These are phyloP conservation scores for Hanseniaspora taiwanica DNA, from an alignment of 805 yeast genomes.

Conservation along the genomic window DNA sequence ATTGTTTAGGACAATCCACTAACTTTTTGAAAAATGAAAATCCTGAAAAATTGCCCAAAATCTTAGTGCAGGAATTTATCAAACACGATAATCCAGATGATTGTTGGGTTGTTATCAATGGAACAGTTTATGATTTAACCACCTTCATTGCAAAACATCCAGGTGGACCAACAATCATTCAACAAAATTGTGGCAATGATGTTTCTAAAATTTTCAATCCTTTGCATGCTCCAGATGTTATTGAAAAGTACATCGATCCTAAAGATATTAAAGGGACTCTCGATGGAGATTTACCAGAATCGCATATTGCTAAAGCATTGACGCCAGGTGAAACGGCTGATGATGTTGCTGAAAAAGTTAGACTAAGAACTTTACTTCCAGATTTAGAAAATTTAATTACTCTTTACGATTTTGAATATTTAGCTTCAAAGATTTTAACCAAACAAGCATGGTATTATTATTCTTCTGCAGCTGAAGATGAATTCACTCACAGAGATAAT, in stretches of 20 bases:
- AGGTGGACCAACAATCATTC: slow-evolving; percentile 59
- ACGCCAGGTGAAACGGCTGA: slow-evolving; percentile 24
- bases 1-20: background rate
- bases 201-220: slow-evolving; percentile 81
- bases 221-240: slow-evolving; percentile 79
- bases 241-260: slow-evolving; percentile 44
- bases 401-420: slow-evolving; percentile 72
- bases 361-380: slow-evolving; percentile 40
- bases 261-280: slow-evolving; percentile 53
- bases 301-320: slow-evolving; percentile 17
- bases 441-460: slow-evolving; percentile 87
- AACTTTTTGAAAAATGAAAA: no score
- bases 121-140: slow-evolving; percentile 67
- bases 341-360: slow-evolving; percentile 17
- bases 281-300: slow-evolving; percentile 17
- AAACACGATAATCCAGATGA: slow-evolving; percentile 57
- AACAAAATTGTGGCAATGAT: slow-evolving; percentile 71
- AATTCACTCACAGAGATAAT: slow-evolving; percentile 78
- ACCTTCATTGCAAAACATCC: slow-evolving; percentile 70
- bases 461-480: slow-evolving; percentile 87
- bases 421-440: slow-evolving; percentile 69
- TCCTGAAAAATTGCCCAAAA: slow-evolving; percentile 4
- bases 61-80: slow-evolving; percentile 40
- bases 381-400: slow-evolving; percentile 59
- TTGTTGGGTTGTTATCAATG: slow-evolving; percentile 79